Percentiles rank a stretch among this genome's conserved stretches.
Conservation (phyloP, 1,284 basidiomycete species). For the Takashimella koratensis region DNA sequence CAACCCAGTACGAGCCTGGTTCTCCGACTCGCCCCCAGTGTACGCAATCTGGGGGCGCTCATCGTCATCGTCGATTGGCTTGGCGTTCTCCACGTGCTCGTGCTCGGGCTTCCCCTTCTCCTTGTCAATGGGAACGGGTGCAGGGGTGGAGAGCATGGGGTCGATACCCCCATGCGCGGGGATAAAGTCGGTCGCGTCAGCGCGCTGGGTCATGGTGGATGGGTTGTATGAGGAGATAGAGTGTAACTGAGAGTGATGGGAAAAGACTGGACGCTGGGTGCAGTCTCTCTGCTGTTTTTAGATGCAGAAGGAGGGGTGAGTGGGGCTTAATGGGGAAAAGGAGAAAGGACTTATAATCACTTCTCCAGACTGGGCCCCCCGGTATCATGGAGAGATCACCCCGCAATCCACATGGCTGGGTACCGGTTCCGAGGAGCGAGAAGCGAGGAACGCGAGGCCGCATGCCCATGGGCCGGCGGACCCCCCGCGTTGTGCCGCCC, state of each 20-base stretch:
- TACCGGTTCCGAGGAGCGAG: not conserved
- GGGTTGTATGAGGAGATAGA: too few species aligned
- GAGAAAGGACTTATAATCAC: too few species aligned
- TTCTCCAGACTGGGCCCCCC: too few species aligned
- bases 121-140: conserved; percentile 10
- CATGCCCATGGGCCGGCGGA: too few species aligned
- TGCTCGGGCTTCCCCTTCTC: conserved; percentile 15
- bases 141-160: not conserved
- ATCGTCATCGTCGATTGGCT: conserved; percentile 9
- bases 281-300: too few species aligned
- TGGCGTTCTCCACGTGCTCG: conserved; percentile 23
- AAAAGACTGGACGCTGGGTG: too few species aligned
- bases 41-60: conserved; percentile 11
- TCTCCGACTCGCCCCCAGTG: conserved; percentile 3
- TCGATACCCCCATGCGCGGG: conserved; percentile 4
- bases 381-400: too few species aligned
- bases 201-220: conserved; percentile 2
- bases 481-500: too few species aligned
- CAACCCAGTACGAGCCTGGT: conserved; percentile 18
- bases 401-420: not conserved
- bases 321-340: too few species aligned
- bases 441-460: not conserved
- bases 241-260: too few species aligned
- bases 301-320: too few species aligned
- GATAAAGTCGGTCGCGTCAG: conserved; percentile 14